Percentiles rank a stretch among this genome's conserved stretches.
Evolutionary conservation across 495 filamentous ascomycete genomes (phyloP).

Genomic region (Penicillium fimorum): DNA sequence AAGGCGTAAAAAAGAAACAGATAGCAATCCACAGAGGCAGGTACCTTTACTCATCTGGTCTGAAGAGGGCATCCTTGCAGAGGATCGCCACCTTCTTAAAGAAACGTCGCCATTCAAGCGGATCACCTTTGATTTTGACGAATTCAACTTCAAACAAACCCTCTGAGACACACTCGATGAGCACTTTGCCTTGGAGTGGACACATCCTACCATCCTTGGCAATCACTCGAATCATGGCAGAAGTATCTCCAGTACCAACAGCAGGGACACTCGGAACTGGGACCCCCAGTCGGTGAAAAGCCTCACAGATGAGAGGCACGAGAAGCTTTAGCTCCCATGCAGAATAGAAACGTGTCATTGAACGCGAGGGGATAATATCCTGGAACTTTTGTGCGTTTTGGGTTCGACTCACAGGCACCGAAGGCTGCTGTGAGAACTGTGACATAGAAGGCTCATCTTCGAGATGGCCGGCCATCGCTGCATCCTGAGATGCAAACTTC

Average conservation of each 20-base stretch:
- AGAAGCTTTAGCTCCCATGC: constrained; percentile 73
- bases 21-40: background rate
- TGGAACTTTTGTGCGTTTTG: constrained; percentile 84
- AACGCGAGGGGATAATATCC: constrained; percentile 80
- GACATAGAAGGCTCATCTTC: constrained; percentile 87
- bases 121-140: constrained; percentile 92
- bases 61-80: constrained; percentile 76
- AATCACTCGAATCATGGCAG: constrained; percentile 65
- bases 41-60: constrained; percentile 36
- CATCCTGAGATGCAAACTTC: constrained; percentile 31
- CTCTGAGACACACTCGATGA: constrained; percentile 68
- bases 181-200: constrained; percentile 76
- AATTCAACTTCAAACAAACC: constrained; percentile 81
- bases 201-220: constrained; percentile 78
- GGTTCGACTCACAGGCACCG: constrained; percentile 77
- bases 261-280: constrained; percentile 57
- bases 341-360: constrained; percentile 89
- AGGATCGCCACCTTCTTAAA: constrained; percentile 89
- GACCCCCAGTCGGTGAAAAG: constrained; percentile 78
- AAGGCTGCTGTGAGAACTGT: constrained; percentile 81
- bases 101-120: constrained; percentile 93
- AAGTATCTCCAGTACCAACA: constrained; percentile 45
- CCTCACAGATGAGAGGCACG: constrained; percentile 73
- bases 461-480: constrained; percentile 58
- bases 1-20: background rate